Conservation (phyloP, 345 rosid genomes). For the Geranium rotundifolium region DNA sequence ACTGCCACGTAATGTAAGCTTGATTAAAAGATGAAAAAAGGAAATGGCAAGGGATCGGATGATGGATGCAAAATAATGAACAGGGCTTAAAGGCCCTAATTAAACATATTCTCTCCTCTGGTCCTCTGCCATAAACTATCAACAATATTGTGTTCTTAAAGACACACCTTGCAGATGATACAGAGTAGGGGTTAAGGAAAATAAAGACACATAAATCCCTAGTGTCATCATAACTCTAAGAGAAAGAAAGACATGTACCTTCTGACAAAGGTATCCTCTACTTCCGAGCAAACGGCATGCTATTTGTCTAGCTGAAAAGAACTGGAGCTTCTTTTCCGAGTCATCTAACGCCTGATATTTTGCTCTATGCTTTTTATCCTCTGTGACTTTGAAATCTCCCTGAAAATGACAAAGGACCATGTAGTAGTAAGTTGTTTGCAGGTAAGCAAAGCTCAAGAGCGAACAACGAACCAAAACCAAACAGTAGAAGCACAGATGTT, state of each 20-base stretch:
- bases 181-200: not conserved
- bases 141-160: not conserved
- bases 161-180: not conserved
- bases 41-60: slow-evolving; percentile 1
- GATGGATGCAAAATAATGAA: not conserved
- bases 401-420: slow-evolving; percentile 7
- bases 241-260: slow-evolving; percentile 29
- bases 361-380: slow-evolving; percentile 91
- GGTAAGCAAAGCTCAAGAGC: not conserved
- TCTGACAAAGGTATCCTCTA: slow-evolving; percentile 81
- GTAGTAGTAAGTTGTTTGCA: not conserved
- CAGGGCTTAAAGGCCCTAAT: not conserved
- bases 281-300: slow-evolving; percentile 88
- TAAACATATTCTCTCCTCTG: not conserved
- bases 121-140: not conserved
- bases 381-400: slow-evolving; percentile 64
- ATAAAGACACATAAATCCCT: not conserved
- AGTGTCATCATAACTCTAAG: not conserved
- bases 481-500: not conserved
- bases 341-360: slow-evolving; percentile 63
- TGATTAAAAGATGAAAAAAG: not conserved
- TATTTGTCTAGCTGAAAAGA: slow-evolving; percentile 81
- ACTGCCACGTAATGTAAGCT: slow-evolving; percentile 31
- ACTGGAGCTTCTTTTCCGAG: slow-evolving; percentile 62
- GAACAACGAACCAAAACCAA: too few relatives aligned